These are phyloP conservation scores for Lyophyllum decastes DNA, from an alignment of 768 basidiomycete genomes.

Conservation along the genomic window DNA sequence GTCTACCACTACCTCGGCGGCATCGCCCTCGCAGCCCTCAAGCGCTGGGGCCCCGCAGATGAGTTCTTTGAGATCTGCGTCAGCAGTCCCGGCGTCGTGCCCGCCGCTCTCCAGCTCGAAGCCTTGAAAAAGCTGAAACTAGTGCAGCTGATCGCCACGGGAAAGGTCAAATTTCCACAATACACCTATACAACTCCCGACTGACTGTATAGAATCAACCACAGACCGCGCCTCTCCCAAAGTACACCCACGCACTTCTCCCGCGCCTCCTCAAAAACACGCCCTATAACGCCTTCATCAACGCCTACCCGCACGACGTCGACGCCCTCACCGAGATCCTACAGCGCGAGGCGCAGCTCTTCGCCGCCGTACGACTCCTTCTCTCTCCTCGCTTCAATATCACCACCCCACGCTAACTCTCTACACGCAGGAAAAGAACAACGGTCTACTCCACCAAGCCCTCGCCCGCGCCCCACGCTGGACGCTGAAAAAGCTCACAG, in stretches of 20 bases:
- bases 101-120: conserved; percentile 77
- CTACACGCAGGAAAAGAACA: conserved; percentile 60
- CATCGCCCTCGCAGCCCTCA: conserved; percentile 62
- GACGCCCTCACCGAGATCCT: conserved; percentile 44
- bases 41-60: conserved; percentile 67
- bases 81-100: conserved; percentile 55
- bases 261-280: conserved; percentile 64
- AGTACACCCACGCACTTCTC: conserved; percentile 67
- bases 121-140: conserved; percentile 83
- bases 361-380: conserved; percentile 56
- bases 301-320: conserved; percentile 62
- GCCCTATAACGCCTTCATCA: conserved; percentile 64
- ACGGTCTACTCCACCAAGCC: conserved; percentile 69
- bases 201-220: neutral
- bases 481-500: conserved; percentile 77
- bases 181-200: no score
- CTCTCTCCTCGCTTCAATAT: neutral
- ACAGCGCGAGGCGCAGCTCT: conserved; percentile 56
- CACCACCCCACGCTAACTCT: neutral
- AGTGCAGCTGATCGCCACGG: conserved; percentile 76
- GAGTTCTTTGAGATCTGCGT: conserved; percentile 83
- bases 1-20: conserved; percentile 87
- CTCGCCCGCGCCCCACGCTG: conserved; percentile 74
- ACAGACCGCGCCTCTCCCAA: conserved; percentile 59
- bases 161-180: conserved; percentile 70